Conservation (phyloP, 176 grass and related monocot species). For the Saccharum officinarum region DNA sequence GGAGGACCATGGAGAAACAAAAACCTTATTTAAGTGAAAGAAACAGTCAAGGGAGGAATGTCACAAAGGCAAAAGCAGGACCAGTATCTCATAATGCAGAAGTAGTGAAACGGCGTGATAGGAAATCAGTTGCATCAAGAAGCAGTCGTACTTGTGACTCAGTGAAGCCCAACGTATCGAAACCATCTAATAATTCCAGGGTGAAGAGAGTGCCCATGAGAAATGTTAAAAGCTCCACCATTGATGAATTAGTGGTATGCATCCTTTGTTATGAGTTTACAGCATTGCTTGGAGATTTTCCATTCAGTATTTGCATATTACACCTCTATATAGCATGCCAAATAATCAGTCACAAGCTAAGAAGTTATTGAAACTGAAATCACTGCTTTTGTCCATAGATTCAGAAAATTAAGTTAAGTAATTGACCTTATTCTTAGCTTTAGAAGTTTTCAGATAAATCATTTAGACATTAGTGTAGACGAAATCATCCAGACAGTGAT, state of each 20-base stretch:
- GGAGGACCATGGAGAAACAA: slow-evolving; percentile 35
- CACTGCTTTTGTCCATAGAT: not conserved
- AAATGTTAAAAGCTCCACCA: slow-evolving; percentile 37
- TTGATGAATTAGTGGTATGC: slow-evolving; percentile 47
- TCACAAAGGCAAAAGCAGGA: slow-evolving; percentile 32
- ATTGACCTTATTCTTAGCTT: not conserved
- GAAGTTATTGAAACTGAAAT: not conserved
- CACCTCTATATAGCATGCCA: not conserved
- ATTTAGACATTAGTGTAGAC: not conserved
- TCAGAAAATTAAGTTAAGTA: not conserved
- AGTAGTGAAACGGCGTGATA: slow-evolving; percentile 30
- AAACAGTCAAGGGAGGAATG: slow-evolving; percentile 49
- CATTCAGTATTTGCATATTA: not conserved
- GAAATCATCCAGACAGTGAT: not conserved
- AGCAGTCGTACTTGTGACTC: slow-evolving; percentile 17
- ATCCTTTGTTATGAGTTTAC: slow-evolving; percentile 1
- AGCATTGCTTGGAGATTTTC: not conserved
- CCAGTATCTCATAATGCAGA: slow-evolving; percentile 31
- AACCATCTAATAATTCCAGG: slow-evolving; percentile 34
- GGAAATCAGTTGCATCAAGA: slow-evolving; percentile 38
- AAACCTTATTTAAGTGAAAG: slow-evolving; percentile 31
- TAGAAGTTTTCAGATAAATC: slow-evolving; percentile 8
- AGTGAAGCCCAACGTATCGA: slow-evolving; percentile 12
- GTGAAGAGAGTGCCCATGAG: slow-evolving; percentile 35
- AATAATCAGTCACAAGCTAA: not conserved